phyloP scores from a whole-genome alignment of 768 basidiomycete genomes.

The Neoboletus magnificus region DNA sequence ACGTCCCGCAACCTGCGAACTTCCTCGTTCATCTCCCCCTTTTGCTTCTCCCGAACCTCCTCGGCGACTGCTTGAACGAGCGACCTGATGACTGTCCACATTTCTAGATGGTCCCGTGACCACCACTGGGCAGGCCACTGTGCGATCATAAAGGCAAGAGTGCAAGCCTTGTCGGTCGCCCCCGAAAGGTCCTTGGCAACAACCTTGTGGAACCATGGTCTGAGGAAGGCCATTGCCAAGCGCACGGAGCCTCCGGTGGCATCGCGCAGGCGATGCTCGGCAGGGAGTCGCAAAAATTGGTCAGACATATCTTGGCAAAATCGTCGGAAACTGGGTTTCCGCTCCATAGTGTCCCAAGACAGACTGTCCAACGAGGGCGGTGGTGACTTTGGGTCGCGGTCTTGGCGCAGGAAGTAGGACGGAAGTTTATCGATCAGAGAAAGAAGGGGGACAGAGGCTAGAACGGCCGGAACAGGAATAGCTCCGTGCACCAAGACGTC shows the following conservation, averaged over 20 bases:
- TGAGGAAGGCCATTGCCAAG: constrained; percentile 62
- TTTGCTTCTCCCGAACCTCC: constrained; percentile 54
- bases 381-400: constrained; percentile 27
- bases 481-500: constrained; percentile 68
- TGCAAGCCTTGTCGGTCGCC: constrained; percentile 37
- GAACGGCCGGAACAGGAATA: constrained; percentile 62
- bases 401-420: constrained; percentile 57
- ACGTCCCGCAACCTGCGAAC: constrained; percentile 47
- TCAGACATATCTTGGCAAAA: constrained; percentile 72
- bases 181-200: constrained; percentile 39
- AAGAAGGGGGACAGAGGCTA: constrained; percentile 67
- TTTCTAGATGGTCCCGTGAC: constrained; percentile 61
- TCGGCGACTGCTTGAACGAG: constrained; percentile 62
- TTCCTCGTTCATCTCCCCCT: constrained; percentile 42
- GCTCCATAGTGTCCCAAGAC: constrained; percentile 55
- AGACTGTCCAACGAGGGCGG: constrained; percentile 36
- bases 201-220: constrained; percentile 63
- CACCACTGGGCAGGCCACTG: constrained; percentile 71
- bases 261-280: constrained; percentile 59
- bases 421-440: constrained; percentile 65
- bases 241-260: constrained; percentile 66
- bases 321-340: constrained; percentile 60
- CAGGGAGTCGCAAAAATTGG: constrained; percentile 52
- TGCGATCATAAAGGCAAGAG: constrained; percentile 49
- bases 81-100: constrained; percentile 54